These are phyloP conservation scores for Phlebiopsis flavidoalba DNA, from an alignment of 768 basidiomycete genomes.

Conservation along the genomic window DNA sequence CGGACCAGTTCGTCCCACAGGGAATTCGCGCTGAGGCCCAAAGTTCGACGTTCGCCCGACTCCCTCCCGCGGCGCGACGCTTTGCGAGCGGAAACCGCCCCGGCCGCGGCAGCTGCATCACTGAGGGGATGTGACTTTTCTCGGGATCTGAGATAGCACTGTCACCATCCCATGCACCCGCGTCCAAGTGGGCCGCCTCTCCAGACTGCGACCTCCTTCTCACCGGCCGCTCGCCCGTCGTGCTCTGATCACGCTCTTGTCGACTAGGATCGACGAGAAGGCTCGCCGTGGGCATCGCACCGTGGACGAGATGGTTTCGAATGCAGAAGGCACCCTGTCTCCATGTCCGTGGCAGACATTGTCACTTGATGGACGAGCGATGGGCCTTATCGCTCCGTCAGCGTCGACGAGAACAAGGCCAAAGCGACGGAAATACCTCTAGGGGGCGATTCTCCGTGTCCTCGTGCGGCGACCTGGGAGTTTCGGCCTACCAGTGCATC, in stretches of 20 bases:
- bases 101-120: neutral
- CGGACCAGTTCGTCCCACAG: neutral
- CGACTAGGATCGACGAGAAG: neutral
- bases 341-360: neutral
- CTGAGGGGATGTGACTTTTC: neutral
- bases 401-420: neutral
- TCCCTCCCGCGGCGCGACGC: neutral
- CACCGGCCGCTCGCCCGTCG: neutral
- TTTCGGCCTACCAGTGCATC: too few relatives aligned
- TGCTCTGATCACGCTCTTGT: neutral
- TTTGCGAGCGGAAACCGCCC: neutral
- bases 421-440: neutral
- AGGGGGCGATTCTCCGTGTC: neutral
- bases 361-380: neutral
- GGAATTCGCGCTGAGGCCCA: neutral
- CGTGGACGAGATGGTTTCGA: neutral
- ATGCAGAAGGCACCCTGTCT: neutral
- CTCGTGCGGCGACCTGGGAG: neutral
- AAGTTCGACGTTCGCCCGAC: neutral
- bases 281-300: neutral
- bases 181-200: neutral
- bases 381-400: neutral
- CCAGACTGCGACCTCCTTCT: neutral
- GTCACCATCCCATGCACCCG: neutral
- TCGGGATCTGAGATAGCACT: neutral